Evolutionary conservation across 2,329 filamentous ascomycete species (phyloP).

Genomic region (Teratosphaeriaceae sp.): DNA sequence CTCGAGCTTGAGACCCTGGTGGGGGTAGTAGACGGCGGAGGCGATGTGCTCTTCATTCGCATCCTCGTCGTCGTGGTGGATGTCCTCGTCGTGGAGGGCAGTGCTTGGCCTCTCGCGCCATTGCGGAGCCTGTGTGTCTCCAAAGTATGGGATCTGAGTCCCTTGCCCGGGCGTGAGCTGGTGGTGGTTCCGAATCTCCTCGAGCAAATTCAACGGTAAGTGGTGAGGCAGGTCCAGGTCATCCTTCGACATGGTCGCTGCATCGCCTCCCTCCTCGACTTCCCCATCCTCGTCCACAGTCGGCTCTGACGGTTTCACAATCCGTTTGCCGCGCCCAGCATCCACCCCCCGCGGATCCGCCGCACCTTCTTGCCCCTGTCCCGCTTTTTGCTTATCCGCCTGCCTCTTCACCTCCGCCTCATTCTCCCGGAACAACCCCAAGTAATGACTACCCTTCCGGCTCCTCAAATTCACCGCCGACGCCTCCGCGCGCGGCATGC

Average conservation of each 20-base stretch:
- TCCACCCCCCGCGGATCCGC: not conserved
- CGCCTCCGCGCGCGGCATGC: slow-evolving; percentile 51
- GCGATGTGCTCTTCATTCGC: slow-evolving; percentile 70
- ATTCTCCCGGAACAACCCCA: slow-evolving; percentile 59
- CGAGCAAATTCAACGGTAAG: slow-evolving; percentile 46
- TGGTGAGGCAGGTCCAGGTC: slow-evolving; percentile 26
- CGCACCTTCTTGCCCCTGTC: slow-evolving; percentile 13
- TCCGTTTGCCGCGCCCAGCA: not conserved
- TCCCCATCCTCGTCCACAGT: slow-evolving; percentile 23
- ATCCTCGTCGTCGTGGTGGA: not conserved
- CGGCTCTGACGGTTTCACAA: not conserved
- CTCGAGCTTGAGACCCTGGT: slow-evolving; percentile 51
- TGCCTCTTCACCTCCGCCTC: slow-evolving; percentile 49
- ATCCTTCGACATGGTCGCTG: slow-evolving; percentile 20
- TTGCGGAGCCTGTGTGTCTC: slow-evolving; percentile 16
- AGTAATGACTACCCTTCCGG: slow-evolving; percentile 59
- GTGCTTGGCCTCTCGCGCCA: slow-evolving; percentile 8
- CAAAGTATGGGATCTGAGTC: slow-evolving; percentile 38
- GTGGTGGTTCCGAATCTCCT: slow-evolving; percentile 52
- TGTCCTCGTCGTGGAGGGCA: slow-evolving; percentile 36
- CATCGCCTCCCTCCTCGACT: slow-evolving; percentile 23
- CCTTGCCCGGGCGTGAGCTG: slow-evolving; percentile 43
- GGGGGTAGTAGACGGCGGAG: slow-evolving; percentile 76
- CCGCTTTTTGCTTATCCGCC: slow-evolving; percentile 40
- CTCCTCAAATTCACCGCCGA: slow-evolving; percentile 49